Conservation (phyloP, 371 early-diverging fungal species). For the Lichtheimia ramosa region DNA sequence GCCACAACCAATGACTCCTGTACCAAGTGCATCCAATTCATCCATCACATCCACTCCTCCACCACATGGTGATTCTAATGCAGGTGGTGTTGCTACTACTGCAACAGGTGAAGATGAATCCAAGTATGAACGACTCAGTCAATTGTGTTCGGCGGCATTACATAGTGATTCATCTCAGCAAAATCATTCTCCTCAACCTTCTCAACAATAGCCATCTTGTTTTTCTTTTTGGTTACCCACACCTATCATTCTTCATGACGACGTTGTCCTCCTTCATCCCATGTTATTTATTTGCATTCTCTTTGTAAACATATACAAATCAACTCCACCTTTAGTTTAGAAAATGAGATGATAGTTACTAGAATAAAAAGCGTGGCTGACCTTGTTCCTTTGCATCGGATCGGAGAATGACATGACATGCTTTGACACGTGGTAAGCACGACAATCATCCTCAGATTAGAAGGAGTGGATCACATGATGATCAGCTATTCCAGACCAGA, state of each 20-base stretch:
- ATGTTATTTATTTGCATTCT: not conserved
- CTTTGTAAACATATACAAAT: not conserved
- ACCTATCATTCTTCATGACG: too few relatives aligned
- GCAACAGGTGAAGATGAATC: not conserved
- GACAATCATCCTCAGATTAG: too few relatives aligned
- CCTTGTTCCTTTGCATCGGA: too few relatives aligned
- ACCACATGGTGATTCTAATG: slow-evolving; percentile 28
- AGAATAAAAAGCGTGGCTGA: too few relatives aligned
- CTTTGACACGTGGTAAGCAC: too few relatives aligned
- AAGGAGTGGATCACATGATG: too few relatives aligned
- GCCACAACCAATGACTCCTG: slow-evolving; percentile 30
- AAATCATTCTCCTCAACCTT: too few relatives aligned
- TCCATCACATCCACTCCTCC: slow-evolving; percentile 34
- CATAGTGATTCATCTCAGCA: not conserved
- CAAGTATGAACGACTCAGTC: slow-evolving; percentile 17
- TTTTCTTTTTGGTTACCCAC: not conserved
- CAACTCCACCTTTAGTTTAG: too few relatives aligned
- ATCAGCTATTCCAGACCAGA: too few relatives aligned
- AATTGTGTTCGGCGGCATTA: slow-evolving; percentile 21
- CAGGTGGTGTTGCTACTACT: slow-evolving; percentile 13
- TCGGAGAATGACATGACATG: too few relatives aligned
- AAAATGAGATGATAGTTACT: too few relatives aligned
- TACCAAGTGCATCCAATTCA: slow-evolving; percentile 44
- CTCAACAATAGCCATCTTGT: too few relatives aligned
- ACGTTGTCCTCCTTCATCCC: slow-evolving; percentile 6